Base-by-base conservation (phyloP, 176 grass and related monocot genomes). In the Urochloa ruziziensis region DNA sequence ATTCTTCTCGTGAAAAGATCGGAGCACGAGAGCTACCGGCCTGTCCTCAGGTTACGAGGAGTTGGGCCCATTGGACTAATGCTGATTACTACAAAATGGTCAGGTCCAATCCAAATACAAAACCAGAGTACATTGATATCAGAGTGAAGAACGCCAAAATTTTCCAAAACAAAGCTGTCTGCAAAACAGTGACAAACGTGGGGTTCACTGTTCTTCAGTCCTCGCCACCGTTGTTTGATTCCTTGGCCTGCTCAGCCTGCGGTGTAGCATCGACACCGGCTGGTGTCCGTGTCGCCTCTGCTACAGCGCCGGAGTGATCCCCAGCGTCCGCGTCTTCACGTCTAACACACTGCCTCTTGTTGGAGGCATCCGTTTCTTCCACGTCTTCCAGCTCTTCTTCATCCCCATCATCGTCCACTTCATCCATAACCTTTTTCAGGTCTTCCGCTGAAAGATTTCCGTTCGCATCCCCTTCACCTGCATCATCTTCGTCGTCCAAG, bases 301-400 rank as follows among this genome's bases (percentile, higher is more conserved):
- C 80, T 83, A 81, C 61, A 49, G 67, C 12, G 36, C 42, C 62
- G 23, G 56, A 27, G 40, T 18, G 62, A 63, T 87, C 32, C 66
- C 71, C 66, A 67, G 59, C n/a, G 75, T 89, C 85, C 4, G 48
- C 49, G 44, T 79, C 79, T 74, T 73, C 80, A 9, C 12, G 7
- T 74, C 89, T 88, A 79, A 90, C 80, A 36, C 94, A 90, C 65
- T 84, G 87, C 59, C 76, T 90, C 88, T 97, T 97, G 39, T 78
- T 81, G 24, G 74, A 42, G 0, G 28, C 65, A 72, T 73, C 36
- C 3, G 51, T 58, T 73, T 90, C 77, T 62, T 79, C 84, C n/a
- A n/a, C n/a, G 19, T 46, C 69, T 14, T 73, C 64, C 23, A 65
- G 61, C 82, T 91, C 70, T 32, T 91, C 70, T 32, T 54, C 77